A percentile compares a stretch with the other conserved stretches of the same genome.
Evolutionary conservation across 2,329 filamentous ascomycete species (phyloP).

Genomic region (Teratosphaeria gauchensis): DNA sequence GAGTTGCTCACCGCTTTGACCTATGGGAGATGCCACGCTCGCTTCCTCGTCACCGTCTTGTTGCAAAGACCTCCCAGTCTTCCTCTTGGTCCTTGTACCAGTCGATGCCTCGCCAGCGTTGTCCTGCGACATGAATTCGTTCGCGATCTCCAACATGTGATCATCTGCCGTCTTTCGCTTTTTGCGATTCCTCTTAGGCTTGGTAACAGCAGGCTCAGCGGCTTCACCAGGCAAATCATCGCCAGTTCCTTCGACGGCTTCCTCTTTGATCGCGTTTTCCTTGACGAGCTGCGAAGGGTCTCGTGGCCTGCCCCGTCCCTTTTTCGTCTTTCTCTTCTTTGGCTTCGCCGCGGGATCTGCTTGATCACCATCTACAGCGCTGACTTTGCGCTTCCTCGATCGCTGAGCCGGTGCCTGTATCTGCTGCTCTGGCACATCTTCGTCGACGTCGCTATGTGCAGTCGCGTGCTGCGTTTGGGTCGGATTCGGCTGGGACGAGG

Average conservation of each 20-base stretch:
- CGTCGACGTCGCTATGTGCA: not conserved
- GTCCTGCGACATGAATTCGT: not conserved
- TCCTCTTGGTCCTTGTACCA: conserved; percentile 1
- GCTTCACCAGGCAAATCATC: not conserved
- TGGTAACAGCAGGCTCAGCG: not conserved
- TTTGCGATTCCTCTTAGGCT: not conserved
- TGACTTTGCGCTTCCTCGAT: not conserved
- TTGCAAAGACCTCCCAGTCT: not conserved
- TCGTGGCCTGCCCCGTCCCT: not conserved
- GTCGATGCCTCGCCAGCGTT: not conserved
- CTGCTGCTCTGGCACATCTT: not conserved
- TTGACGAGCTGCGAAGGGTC: conserved; percentile 1
- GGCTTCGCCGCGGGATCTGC: not conserved
- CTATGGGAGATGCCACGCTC: too few species aligned
- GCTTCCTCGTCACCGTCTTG: not conserved
- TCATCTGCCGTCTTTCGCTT: not conserved
- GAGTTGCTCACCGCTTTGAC: not conserved
- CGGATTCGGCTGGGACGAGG: conserved; percentile 4
- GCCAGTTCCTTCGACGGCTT: not conserved
- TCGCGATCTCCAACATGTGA: not conserved
- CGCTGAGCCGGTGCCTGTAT: not conserved
- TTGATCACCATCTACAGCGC: not conserved
- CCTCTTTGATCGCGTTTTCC: not conserved
- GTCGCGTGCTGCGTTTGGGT: not conserved
- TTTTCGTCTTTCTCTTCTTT: not conserved